These are phyloP conservation scores for Acephala macrosclerotiorum DNA, from an alignment of 2,329 filamentous ascomycete species.

Conservation along the genomic window DNA sequence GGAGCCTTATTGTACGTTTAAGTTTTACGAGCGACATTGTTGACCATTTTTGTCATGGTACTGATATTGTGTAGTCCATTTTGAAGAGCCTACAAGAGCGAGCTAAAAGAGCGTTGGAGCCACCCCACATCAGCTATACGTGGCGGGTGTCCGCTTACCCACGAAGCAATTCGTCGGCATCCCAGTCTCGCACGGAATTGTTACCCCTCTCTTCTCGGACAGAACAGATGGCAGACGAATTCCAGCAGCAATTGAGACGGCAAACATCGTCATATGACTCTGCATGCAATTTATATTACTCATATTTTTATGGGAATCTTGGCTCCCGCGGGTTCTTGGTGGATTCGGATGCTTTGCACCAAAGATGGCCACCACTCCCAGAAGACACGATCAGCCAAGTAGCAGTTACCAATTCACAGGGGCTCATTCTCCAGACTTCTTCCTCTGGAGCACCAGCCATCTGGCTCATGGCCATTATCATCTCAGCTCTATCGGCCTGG, in stretches of 20 bases:
- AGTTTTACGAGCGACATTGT: not conserved
- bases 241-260: no score
- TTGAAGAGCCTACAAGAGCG: not conserved
- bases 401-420: not conserved
- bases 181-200: not conserved
- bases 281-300: not conserved
- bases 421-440: not conserved
- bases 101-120: not conserved
- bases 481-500: not conserved
- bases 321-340: not conserved
- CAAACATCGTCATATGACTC: not conserved
- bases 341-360: not conserved
- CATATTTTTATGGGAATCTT: not conserved
- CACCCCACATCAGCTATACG: not conserved
- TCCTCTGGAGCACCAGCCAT: not conserved
- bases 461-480: not conserved
- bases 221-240: no score
- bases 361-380: not conserved
- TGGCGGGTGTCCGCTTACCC: not conserved
- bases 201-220: no score
- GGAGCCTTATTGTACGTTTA: slow-evolving; percentile 4
- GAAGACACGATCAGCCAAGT: not conserved
- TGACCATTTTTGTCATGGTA: not conserved
- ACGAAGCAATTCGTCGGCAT: not conserved
- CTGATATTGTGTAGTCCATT: not conserved